Base-by-base conservation (phyloP, 1,284 basidiomycete species). In the Tilletia indica region DNA sequence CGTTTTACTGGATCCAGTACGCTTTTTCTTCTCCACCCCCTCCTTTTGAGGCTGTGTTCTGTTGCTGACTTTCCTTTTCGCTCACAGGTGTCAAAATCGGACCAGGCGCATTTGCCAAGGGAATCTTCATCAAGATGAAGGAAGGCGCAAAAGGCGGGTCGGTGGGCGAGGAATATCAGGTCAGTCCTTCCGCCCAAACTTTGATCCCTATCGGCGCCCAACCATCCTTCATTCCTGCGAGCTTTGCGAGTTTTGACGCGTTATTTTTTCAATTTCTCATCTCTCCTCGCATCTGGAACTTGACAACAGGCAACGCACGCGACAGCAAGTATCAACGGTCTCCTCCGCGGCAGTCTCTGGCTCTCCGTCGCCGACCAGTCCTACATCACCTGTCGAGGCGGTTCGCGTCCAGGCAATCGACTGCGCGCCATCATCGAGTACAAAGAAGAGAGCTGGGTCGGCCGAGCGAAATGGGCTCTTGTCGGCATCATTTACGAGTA, bases 381-480 rank as follows among this genome's bases (percentile, higher is more conserved):
- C 91, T 91, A 91, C 73, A 89, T 97, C 80, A 94, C 92, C 25
- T 93, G 92, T 80, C 87, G 87, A 12, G 90, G 91, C 4, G 89
- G 89, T 2, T 87, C 87, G 71, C 86, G 87, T 34, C 16, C 88
- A n/a, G 86, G 88, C 61, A 84, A 82, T 70, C 88, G 88, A 78
- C 89, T 93, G 78, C 88, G 94, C 72, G 88, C 92, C 8, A 88
- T 97, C 73, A 88, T 96, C 71, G 93, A 94, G 78, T 97, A 95
- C 86, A 93, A 93, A 85, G 94, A 97, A 80, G 93, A 97, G 92
- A 92, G 92, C 8, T 97, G 95, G 95, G 87, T 97, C 63, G 92
- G 93, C 64, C 90, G 88, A 77, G 90, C 94, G 3, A 90, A 91
- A 73, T 97, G 92, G 87, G 86, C 91, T 45, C 79, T 93, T 16